These are phyloP conservation scores for Polysphondylium violaceum DNA, from an alignment of 78 protist species.

Conservation along the genomic window DNA sequence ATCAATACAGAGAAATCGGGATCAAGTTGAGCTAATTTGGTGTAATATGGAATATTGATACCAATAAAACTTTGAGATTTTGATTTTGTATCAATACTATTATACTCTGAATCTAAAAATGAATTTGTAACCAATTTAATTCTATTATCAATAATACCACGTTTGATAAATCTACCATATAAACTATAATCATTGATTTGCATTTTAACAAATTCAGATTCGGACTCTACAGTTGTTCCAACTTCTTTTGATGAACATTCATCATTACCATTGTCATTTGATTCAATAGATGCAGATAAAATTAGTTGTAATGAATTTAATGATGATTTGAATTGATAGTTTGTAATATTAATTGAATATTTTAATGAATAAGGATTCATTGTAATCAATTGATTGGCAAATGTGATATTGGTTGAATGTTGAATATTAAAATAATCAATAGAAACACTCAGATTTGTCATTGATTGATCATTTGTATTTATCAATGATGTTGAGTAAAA, in stretches of 20 bases:
- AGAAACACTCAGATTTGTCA: too few relatives aligned
- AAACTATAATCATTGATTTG: slow-evolving; percentile 4
- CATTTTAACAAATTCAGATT: slow-evolving; percentile 2
- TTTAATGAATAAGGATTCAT: slow-evolving; percentile 38
- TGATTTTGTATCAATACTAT: not conserved
- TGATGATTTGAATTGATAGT: not conserved
- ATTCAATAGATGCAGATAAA: slow-evolving; percentile 28
- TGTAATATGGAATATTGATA: slow-evolving; percentile 9
- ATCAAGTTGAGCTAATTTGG: not conserved
- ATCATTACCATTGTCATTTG: not conserved
- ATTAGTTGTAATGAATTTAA: slow-evolving; percentile 17
- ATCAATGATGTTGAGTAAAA: too few relatives aligned
- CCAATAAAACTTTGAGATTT: slow-evolving; percentile 13
- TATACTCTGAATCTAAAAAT: not conserved
- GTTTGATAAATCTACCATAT: slow-evolving; percentile 37
- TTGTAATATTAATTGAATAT: slow-evolving; percentile 3
- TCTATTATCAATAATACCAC: slow-evolving; percentile 15
- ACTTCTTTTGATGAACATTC: slow-evolving; percentile 10
- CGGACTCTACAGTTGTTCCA: not conserved
- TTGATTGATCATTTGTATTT: too few relatives aligned
- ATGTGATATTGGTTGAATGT: slow-evolving; percentile 10
- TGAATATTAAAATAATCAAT: too few relatives aligned
- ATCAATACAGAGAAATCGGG: too few relatives aligned
- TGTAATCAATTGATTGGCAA: slow-evolving; percentile 1
- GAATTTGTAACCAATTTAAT: too few relatives aligned